A percentile compares a stretch with the other conserved stretches of the same genome.
Conservation (phyloP, 352 stramenopile species). For the Plasmopara viticola region DNA sequence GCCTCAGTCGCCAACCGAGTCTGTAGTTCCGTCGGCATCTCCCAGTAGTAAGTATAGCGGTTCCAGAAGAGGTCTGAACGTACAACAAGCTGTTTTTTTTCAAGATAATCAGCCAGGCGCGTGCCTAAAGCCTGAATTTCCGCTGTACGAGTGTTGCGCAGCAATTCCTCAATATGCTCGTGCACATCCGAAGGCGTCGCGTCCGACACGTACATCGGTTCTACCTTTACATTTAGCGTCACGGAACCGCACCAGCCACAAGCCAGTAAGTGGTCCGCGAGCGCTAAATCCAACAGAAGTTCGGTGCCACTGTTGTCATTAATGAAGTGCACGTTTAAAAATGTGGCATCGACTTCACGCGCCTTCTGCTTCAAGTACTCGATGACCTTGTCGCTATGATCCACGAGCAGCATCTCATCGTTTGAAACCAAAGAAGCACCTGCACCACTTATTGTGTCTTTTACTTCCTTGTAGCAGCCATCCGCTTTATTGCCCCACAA, state of each 20-base stretch:
- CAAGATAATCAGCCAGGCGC: constrained; percentile 32
- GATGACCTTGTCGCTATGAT: constrained; percentile 50
- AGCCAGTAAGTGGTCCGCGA: constrained; percentile 56
- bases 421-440: constrained; percentile 49
- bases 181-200: constrained; percentile 46
- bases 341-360: constrained; percentile 10
- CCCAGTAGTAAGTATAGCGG: constrained; percentile 65
- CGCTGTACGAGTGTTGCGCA: constrained; percentile 12
- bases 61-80: constrained; percentile 56
- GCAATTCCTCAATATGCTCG: constrained; percentile 56
- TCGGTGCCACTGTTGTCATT: constrained; percentile 80
- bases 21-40: constrained; percentile 39
- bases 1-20: constrained; percentile 26
- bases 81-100: constrained; percentile 20
- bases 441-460: constrained; percentile 54
- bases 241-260: constrained; percentile 46
- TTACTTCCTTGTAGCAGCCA: constrained; percentile 68
- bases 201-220: constrained; percentile 81
- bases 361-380: constrained; percentile 26
- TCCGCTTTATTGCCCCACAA: constrained; percentile 78
- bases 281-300: constrained; percentile 56
- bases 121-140: constrained; percentile 42
- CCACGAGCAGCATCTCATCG: constrained; percentile 51
- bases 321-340: constrained; percentile 44
- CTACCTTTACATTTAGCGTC: constrained; percentile 64